Base-by-base conservation (phyloP, 257 asterid genomes). In the Dorcoceras hygrometricum region DNA sequence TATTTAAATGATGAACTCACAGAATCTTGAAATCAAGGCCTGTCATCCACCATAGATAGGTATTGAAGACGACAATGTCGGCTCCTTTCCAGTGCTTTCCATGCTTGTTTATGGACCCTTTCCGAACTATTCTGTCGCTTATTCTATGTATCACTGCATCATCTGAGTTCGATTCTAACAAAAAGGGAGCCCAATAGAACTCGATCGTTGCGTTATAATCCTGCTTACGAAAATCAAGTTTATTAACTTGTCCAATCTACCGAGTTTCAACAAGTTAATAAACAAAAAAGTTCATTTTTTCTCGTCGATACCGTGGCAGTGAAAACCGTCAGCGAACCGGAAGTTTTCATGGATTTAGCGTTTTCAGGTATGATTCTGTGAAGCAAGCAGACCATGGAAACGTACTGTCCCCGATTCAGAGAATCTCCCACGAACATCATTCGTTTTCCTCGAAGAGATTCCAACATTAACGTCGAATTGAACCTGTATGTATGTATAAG, bases 351-450 rank as follows among this genome's bases (percentile, higher is more conserved):
- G 69, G 95, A 90, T 74, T 90, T 90, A 24, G 88, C 84, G 56
- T 79, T 43, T 14, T 83, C 77, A 0, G 89, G 99, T 66, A 93
- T 76, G 64, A 22, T 8, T 57, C 63, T 70, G 23, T 93, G 97
- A 32, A 93, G 77, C 36, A 93, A 92, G 59, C 97, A 90, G 19
- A 90, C 79, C 95, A 90, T 81, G 64, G 99, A 93, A 10, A 87
- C 89, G 67, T 71, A 93, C 25, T 88, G 95, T 0, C 97, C 96
- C 4, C 95, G 80, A 46, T 94, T 94, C 3, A 94, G 73, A 23
- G 99, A 94, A 77, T 94, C 99, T 0, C 99, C 97, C 2, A 90
- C 95, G 60, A 86, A 90, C 89, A 94, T 67, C 95, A 90, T 84
- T 69, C 93, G 75, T 83, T 85, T 94, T 67, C 84, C 88, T 23